Evolutionary conservation across 1,139 yeast species (phyloP), one percentile per base, ranked within the genome.

Genomic region (Yamadazyma atmosphaerica): DNA sequence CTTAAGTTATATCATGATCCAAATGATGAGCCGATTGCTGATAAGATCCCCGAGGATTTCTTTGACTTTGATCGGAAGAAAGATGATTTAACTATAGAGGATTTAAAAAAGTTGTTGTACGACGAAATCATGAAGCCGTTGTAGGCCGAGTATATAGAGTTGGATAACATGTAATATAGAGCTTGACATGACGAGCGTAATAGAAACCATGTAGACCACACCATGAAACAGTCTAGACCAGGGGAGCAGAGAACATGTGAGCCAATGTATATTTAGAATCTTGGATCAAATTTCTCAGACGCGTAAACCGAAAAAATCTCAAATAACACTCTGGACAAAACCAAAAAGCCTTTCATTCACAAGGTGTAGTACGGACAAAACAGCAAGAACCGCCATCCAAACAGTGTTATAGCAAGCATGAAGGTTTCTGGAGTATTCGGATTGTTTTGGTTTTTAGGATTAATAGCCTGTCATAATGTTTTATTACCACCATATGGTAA

Each of bases 401-500:
- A n/a, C n/a, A n/a, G n/a, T n/a, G n/a, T n/a, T n/a, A n/a, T n/a
- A n/a, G n/a, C n/a, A n/a, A n/a, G n/a, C 29, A 35, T 45, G 47
- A 40, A 40, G 39, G 37, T 39, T 26, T 34, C 38, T 8, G 17
- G 19, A 14, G 21, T 10, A 11, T 28, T 28, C 15, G 41, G 37
- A 21, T 31, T 50, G 33, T 36, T 40, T 37, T 43, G 31, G 34
- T 33, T 50, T 31, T 21, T 57, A 33, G 55, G 62, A 11, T 42
- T 58, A 16, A 61, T 54, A 19, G 40, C 51, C 7, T 95, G 95
- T 1, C 96, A 88, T 63, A 88, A 86, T 52, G 92, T 87, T 33
- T 72, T 86, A 46, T 70, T 89, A 42, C 86, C 90, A n/a, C 82
- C 96, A 18, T 74, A 83, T 55, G 94, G 95, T 24, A 84, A 83